Conservation (phyloP, 306 rosid genomes). For the Prunus mira region DNA sequence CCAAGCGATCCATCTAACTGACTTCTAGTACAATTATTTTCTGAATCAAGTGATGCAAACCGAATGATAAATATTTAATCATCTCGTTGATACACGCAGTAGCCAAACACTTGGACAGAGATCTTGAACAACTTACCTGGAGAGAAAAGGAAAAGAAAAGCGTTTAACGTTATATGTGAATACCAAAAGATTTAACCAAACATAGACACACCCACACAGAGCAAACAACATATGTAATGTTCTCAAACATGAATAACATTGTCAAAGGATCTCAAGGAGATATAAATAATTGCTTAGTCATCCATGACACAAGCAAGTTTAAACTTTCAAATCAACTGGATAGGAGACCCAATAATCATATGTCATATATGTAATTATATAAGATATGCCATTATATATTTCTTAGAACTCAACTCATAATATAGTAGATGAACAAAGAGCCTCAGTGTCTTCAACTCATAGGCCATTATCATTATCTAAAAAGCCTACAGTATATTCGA, state of each 20-base stretch:
- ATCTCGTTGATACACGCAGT: not conserved
- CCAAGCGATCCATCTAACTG: not conserved
- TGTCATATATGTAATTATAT: not conserved
- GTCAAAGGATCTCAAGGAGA: not conserved
- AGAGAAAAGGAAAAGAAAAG: conserved; percentile 17
- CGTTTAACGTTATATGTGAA: not conserved
- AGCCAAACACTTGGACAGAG: not conserved
- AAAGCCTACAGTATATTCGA: not conserved
- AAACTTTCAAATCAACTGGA: not conserved
- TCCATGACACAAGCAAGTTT: not conserved
- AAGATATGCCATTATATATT: not conserved
- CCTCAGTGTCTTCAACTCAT: too few relatives aligned
- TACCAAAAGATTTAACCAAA: not conserved
- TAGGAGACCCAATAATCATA: not conserved
- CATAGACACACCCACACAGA: not conserved
- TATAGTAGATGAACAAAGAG: too few relatives aligned
- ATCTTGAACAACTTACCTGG: conserved; percentile 28
- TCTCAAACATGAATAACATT: not conserved
- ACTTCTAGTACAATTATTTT: not conserved
- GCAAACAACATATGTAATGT: not conserved
- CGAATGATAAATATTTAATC: not conserved
- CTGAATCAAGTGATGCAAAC: not conserved
- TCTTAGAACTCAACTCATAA: not conserved
- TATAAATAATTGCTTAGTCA: not conserved
- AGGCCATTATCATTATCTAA: not conserved